Conservation (phyloP, 2,329 filamentous ascomycete species). For the Ophiostoma sp. region DNA sequence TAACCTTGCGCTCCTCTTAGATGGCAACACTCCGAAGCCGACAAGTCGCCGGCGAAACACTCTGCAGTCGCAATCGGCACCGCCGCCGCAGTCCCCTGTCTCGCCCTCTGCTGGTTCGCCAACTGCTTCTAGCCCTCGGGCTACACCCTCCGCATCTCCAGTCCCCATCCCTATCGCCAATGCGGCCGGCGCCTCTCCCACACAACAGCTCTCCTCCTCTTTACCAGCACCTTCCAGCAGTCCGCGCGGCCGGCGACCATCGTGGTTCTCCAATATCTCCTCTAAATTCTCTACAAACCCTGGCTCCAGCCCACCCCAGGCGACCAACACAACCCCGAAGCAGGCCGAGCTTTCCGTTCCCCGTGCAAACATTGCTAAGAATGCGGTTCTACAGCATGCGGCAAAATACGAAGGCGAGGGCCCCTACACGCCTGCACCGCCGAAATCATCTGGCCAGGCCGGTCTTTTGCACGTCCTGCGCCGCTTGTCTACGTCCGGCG, state of each 20-base stretch:
- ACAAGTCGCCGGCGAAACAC: constrained; percentile 34
- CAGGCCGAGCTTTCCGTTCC: constrained; percentile 49
- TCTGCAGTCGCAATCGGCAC: constrained; percentile 30
- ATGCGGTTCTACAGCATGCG: constrained; percentile 60
- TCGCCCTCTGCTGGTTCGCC: not conserved
- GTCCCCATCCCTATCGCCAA: not conserved
- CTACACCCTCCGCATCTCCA: not conserved
- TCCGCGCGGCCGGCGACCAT: constrained; percentile 59
- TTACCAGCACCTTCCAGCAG: constrained; percentile 1
- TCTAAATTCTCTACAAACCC: constrained; percentile 76
- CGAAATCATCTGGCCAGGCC: constrained; percentile 60
- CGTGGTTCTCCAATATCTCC: constrained; percentile 92
- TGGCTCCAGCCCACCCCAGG: constrained; percentile 38
- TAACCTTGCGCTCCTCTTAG: constrained; percentile 28
- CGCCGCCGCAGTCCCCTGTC: not conserved
- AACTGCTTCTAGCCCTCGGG: constrained; percentile 5
- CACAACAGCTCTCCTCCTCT: constrained; percentile 16
- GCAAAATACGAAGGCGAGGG: constrained; percentile 58
- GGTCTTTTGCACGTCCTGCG: constrained; percentile 82
- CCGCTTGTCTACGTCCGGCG: constrained; percentile 68
- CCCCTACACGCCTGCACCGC: constrained; percentile 73
- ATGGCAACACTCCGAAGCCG: constrained; percentile 35
- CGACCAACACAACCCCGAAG: constrained; percentile 39
- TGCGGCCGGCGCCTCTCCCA: not conserved
- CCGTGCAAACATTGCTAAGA: constrained; percentile 53